These are phyloP conservation scores for Cordyceps fumosorosea DNA, from an alignment of 2,329 filamentous ascomycete species.

Conservation along the genomic window DNA sequence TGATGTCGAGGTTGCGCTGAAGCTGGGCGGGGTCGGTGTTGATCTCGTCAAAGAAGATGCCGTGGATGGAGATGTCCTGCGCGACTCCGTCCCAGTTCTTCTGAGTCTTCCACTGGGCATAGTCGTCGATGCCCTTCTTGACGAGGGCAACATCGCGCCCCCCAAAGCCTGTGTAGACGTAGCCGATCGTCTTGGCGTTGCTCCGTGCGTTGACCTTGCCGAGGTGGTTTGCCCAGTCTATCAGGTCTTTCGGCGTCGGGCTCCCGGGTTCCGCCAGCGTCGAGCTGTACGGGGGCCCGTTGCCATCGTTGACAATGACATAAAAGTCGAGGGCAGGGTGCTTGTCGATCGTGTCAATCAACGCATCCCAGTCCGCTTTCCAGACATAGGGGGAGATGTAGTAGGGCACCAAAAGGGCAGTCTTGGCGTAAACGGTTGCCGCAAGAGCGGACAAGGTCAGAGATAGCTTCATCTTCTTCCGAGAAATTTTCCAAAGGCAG, in stretches of 20 bases:
- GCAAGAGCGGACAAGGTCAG: background rate
- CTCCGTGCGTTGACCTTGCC: background rate
- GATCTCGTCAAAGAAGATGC: constrained; percentile 11
- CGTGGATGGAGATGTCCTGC: constrained; percentile 1
- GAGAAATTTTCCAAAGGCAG: no score
- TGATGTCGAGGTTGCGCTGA: background rate
- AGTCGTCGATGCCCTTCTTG: background rate
- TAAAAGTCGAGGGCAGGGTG: constrained; percentile 4
- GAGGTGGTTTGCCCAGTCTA: background rate
- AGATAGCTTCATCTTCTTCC: background rate
- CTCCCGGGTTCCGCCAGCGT: background rate
- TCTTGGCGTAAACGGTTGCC: background rate
- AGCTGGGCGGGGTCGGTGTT: background rate
- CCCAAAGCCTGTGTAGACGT: constrained; percentile 1
- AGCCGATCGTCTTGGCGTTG: background rate
- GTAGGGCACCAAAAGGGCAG: constrained; percentile 1
- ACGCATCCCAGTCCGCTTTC: background rate
- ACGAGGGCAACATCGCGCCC: background rate
- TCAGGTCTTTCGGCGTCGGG: background rate
- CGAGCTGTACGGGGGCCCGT: background rate
- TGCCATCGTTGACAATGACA: constrained; percentile 1
- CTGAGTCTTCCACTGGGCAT: background rate
- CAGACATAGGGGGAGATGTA: background rate
- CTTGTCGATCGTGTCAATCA: background rate
- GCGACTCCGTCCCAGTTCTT: background rate